Evolutionary conservation across 805 yeast genomes (phyloP).

Genomic region (Wickerhamiella vanderwaltii): DNA sequence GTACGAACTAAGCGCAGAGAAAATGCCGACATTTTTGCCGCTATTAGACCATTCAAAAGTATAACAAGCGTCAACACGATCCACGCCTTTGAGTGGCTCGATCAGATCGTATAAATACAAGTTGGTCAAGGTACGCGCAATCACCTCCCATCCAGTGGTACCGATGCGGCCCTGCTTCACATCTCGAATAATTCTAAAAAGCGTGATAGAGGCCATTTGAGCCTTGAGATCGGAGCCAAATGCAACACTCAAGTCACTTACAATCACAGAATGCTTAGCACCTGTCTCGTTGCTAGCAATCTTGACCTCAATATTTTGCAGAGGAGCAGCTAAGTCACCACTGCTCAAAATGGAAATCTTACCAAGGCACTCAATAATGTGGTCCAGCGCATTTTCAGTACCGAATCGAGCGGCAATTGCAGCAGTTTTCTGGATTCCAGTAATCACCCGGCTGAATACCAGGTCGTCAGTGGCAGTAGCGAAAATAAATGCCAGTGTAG

Average conservation of each 20-base stretch:
- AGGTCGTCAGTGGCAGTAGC: constrained; percentile 85
- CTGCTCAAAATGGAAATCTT: constrained; percentile 55
- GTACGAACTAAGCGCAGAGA: constrained; percentile 84
- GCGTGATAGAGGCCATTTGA: constrained; percentile 74
- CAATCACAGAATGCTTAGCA: constrained; percentile 45
- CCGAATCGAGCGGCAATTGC: constrained; percentile 57
- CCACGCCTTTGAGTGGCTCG: constrained; percentile 40
- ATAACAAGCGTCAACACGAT: constrained; percentile 50
- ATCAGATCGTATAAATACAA: constrained; percentile 64
- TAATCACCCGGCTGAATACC: constrained; percentile 71
- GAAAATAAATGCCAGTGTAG: constrained; percentile 65
- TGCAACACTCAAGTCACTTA: constrained; percentile 67
- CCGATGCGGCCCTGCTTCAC: constrained; percentile 43
- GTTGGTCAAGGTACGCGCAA: constrained; percentile 47
- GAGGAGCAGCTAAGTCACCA: constrained; percentile 26
- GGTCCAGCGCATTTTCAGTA: constrained; percentile 46
- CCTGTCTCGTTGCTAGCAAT: constrained; percentile 33
- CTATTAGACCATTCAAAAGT: constrained; percentile 49
- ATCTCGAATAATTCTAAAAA: constrained; percentile 46
- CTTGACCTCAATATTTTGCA: constrained; percentile 27
- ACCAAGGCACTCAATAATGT: constrained; percentile 52
- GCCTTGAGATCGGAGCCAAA: constrained; percentile 89
- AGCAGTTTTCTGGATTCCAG: constrained; percentile 78
- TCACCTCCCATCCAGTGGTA: constrained; percentile 43
- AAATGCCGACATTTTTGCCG: constrained; percentile 61